phyloP scores from a whole-genome alignment of 2,329 filamentous ascomycete species.

The Pleurostoma richardsiae region DNA sequence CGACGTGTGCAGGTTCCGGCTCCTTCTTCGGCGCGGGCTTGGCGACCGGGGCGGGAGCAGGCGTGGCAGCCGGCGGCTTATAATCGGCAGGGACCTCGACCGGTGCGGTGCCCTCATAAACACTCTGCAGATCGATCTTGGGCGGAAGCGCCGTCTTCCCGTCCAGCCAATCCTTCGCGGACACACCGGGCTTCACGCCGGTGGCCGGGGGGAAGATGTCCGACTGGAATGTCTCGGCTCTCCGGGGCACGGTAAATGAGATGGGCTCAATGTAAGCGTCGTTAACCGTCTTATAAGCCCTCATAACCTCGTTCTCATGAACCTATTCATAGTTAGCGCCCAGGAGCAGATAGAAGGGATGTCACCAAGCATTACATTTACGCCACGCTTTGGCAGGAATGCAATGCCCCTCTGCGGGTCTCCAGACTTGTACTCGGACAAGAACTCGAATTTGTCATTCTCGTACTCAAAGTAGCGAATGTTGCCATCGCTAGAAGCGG shows the following conservation, averaged over 20 bases:
- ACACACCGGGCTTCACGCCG: constrained; percentile 76
- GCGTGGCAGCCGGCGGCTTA: constrained; percentile 48
- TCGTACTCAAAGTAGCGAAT: constrained; percentile 98
- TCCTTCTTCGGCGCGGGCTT: constrained; percentile 52
- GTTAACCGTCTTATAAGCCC: constrained; percentile 95
- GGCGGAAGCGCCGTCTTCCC: constrained; percentile 81
- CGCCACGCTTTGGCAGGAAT: constrained; percentile 89
- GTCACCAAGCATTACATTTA: constrained; percentile 56
- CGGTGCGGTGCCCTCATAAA: constrained; percentile 80
- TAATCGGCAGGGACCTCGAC: constrained; percentile 70
- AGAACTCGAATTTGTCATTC: constrained; percentile 96
- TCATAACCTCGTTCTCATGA: constrained; percentile 94
- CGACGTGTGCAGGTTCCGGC: constrained; percentile 45
- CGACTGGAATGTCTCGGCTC: constrained; percentile 91
- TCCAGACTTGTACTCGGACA: constrained; percentile 94
- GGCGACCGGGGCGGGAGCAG: constrained; percentile 35
- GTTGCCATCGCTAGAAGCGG: constrained; percentile 73
- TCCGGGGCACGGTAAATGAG: constrained; percentile 92
- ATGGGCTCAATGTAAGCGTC: constrained; percentile 93
- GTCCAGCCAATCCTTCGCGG: constrained; percentile 75
- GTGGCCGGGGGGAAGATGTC: constrained; percentile 90
- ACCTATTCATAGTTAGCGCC: constrained; percentile 41
- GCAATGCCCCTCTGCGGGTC: constrained; percentile 93
- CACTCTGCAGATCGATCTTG: constrained; percentile 88
- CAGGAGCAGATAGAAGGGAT: too few species aligned